These are phyloP conservation scores for Inonotus hispidus DNA, from an alignment of 1,284 basidiomycete species.

Conservation along the genomic window DNA sequence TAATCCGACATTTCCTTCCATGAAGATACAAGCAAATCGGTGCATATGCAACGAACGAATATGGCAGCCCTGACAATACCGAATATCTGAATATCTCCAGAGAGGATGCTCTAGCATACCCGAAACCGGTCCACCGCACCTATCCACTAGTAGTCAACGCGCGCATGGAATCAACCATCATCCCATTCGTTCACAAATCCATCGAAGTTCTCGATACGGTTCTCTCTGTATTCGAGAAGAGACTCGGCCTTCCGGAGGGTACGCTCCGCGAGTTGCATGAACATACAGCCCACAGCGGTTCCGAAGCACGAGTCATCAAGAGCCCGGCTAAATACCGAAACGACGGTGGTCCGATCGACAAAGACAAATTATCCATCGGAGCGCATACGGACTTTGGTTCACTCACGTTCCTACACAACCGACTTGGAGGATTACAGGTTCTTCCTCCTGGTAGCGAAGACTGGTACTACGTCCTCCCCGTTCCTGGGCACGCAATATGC, in stretches of 20 bases:
- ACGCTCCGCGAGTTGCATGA: constrained; percentile 44
- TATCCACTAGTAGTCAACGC: constrained; percentile 51
- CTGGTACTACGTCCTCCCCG: constrained; percentile 66
- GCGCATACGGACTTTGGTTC: constrained; percentile 49
- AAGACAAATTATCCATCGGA: constrained; percentile 37
- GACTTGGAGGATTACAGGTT: constrained; percentile 68
- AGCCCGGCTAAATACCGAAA: constrained; percentile 34
- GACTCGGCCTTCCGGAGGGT: constrained; percentile 49
- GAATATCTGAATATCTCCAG: constrained; percentile 67
- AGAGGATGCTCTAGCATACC: constrained; percentile 59
- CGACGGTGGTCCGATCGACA: constrained; percentile 17
- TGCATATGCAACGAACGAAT: constrained; percentile 56
- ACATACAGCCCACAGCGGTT: constrained; percentile 44
- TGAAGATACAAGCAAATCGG: constrained; percentile 60
- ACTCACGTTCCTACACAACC: constrained; percentile 63
- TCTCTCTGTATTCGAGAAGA: constrained; percentile 50
- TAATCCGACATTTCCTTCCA: neutral
- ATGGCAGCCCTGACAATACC: constrained; percentile 49
- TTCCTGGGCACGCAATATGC: constrained; percentile 55
- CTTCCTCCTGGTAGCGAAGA: constrained; percentile 53
- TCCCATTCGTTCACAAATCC: constrained; percentile 54
- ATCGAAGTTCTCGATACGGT: constrained; percentile 50
- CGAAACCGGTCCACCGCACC: constrained; percentile 41
- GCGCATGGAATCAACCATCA: constrained; percentile 44
- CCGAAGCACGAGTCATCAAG: constrained; percentile 55